These are phyloP conservation scores for Starmerella etchellsii DNA, from an alignment of 805 yeast genomes.

Conservation along the genomic window DNA sequence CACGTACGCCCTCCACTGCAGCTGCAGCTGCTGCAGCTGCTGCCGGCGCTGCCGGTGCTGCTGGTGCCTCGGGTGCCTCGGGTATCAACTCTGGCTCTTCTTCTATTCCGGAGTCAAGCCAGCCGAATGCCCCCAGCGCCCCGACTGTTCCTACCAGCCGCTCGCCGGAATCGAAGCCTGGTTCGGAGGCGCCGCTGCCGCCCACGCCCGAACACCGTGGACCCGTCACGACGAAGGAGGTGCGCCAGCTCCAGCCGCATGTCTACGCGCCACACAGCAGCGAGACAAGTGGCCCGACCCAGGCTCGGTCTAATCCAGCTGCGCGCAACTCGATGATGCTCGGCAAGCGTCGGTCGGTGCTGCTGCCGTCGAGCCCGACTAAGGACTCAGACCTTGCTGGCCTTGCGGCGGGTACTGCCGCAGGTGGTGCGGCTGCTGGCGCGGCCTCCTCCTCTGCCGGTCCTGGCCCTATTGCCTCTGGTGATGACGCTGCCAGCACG, in stretches of 20 bases:
- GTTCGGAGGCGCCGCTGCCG: neutral
- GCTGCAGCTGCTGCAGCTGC: neutral
- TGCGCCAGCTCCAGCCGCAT: constrained; percentile 14
- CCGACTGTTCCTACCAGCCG: neutral
- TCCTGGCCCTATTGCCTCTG: neutral
- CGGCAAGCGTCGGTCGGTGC: constrained; percentile 19
- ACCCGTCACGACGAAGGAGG: constrained; percentile 5
- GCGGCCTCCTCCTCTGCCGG: neutral
- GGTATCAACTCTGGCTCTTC: neutral
- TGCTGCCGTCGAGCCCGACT: constrained; percentile 13
- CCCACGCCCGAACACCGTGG: neutral
- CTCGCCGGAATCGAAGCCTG: neutral
- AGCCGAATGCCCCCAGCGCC: neutral
- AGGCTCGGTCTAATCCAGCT: constrained; percentile 19
- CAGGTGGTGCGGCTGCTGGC: neutral
- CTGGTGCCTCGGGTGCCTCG: constrained; percentile 3
- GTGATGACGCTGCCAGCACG: neutral
- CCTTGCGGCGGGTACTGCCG: neutral
- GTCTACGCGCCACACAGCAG: constrained; percentile 11
- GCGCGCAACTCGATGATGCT: constrained; percentile 23
- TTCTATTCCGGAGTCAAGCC: no score
- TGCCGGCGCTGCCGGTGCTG: constrained; percentile 1
- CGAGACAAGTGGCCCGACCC: constrained; percentile 18
- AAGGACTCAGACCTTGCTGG: neutral
- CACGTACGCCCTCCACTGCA: neutral